phyloP scores from a whole-genome alignment of 345 rosid species.

The Lenwebbia sp. region DNA sequence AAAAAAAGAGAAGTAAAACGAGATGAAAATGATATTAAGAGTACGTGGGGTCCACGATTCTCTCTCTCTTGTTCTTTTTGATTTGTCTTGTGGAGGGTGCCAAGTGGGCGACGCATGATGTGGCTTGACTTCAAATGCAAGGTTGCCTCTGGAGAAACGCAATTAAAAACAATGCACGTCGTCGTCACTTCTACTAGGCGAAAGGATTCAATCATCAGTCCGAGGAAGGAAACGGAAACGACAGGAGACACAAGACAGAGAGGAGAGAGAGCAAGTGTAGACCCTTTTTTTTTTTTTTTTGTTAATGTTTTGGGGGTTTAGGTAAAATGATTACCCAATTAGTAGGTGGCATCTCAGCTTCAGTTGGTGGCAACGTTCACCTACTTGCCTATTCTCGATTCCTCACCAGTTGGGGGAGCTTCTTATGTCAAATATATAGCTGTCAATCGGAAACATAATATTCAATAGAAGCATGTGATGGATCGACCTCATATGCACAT shows the following conservation, averaged over 20 bases:
- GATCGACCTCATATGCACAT: background rate
- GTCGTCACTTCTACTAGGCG: background rate
- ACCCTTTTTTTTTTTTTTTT: background rate
- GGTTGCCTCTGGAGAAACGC: background rate
- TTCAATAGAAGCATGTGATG: background rate
- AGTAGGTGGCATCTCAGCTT: conserved; percentile 27
- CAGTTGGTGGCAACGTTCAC: background rate
- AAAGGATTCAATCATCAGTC: background rate
- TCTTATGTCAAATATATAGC: background rate
- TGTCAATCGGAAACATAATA: background rate
- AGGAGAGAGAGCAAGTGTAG: background rate
- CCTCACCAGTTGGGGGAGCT: background rate
- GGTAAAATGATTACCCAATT: conserved; percentile 5
- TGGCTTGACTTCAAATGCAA: conserved; percentile 55
- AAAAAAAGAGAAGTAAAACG: background rate
- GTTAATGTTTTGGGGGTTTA: background rate
- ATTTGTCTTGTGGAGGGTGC: background rate
- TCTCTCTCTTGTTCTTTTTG: background rate
- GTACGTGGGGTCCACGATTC: background rate
- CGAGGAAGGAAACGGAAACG: background rate
- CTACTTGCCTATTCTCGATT: background rate
- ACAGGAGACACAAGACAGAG: background rate
- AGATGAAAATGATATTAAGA: background rate
- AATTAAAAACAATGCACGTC: background rate
- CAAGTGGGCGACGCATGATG: conserved; percentile 6